Base-by-base conservation (phyloP, 2,329 filamentous ascomycete genomes). In the Epichloe festucae region DNA sequence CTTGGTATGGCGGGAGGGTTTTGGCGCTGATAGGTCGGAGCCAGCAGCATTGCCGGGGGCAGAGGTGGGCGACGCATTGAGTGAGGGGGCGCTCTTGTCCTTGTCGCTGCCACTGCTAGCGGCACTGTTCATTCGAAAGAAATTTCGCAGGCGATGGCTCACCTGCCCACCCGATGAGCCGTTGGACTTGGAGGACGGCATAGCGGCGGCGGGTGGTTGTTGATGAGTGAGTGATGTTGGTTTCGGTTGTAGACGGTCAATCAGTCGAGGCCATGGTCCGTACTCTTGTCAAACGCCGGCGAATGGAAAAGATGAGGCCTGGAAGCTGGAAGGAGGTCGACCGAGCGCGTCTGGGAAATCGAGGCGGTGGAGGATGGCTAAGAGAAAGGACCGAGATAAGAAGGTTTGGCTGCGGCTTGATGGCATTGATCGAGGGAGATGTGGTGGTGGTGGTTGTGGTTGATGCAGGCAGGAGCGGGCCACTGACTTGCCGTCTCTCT, bases 1-100 rank as follows among this genome's bases (percentile, higher is more conserved):
- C 62, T 88, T 82, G 58, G 87, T 93, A 67, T 94, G 88, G 61
- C 89, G 82, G 66, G 89, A 86, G 51, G 80, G 77, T 67, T 86
- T 88, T 45, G 62, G 58, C 23, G 55, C 56, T 19, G 56, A 54
- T 27, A 54, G 17, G 27, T 51, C 49, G 35, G 52, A 46, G 46
- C 14, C 46, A 52, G 52, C 49, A 36, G 46, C 50, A 47, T 57
- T 56, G 50, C 54, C 56, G 49, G 50, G 45, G 50, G 54, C 51
- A 35, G 55, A 52, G 46, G 41, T 42, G 46, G 19, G 5, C 7
- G 48, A 51, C 8, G 49, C 44, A 44, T 48, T 27, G 46, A 46
- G 47, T 17, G 45, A 42, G 47, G 46, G 39, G 31, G 52, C 27
- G 46, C 39, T 42, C 57, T 65, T 67, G 23, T 66, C 64, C 60